These are phyloP conservation scores for Effrenium voratum DNA, from an alignment of 73 alveolate genomes.

Conservation along the genomic window DNA sequence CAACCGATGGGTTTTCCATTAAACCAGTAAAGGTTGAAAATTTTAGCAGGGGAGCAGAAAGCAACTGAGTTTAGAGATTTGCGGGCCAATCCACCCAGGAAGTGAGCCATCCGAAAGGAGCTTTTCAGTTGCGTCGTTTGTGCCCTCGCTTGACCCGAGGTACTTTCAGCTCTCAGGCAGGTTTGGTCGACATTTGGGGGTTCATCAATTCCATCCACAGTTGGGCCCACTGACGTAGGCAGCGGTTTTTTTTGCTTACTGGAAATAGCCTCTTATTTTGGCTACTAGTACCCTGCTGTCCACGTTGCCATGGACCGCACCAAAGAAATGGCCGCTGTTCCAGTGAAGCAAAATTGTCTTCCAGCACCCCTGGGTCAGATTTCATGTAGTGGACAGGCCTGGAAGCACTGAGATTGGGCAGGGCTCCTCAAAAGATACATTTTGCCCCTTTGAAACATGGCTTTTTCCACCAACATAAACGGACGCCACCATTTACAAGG, in stretches of 20 bases:
- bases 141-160: neutral
- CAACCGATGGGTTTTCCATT: neutral
- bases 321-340: too few species aligned
- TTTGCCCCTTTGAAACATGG: neutral
- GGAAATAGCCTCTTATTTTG: too few species aligned
- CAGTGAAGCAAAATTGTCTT: too few species aligned
- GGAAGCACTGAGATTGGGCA: neutral
- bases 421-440: neutral
- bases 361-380: neutral
- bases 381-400: neutral
- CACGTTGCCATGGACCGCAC: too few species aligned
- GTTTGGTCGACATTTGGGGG: too few species aligned
- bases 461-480: too few species aligned
- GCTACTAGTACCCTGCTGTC: too few species aligned
- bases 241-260: too few species aligned
- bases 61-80: too few species aligned
- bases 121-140: neutral
- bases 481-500: neutral
- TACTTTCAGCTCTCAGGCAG: slow-evolving; percentile 33
- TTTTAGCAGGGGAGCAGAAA: neutral
- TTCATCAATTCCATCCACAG: too few species aligned
- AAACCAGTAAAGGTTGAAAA: neutral
- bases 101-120: neutral
- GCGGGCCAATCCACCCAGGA: neutral
- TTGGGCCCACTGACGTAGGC: too few species aligned